Evolutionary conservation across 441 rosid species (phyloP), one percentile per base, ranked within the genome.

Genomic region (Jatropha multifida): DNA sequence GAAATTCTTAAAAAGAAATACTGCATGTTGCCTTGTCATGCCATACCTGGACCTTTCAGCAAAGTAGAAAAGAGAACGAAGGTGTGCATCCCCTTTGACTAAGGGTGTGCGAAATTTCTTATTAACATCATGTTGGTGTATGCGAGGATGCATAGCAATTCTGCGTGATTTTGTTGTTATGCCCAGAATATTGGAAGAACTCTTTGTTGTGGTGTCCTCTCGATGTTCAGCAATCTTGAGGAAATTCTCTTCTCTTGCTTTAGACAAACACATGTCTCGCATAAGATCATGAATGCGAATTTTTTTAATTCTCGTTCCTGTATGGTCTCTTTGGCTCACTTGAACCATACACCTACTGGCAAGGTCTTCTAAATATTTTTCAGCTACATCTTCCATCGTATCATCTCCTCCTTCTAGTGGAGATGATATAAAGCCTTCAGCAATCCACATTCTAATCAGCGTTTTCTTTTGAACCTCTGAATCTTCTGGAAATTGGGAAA

Each of bases 231-330:
- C 6, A 3, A 69, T 46, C 37, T 13, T 48, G 0, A 65, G 65
- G 38, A 75, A 79, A 7, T 71, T 66, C 58, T 71, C 79, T 11
- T 71, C 76, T 42, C 74, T 77, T 44, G 86, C 84, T 38, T 72
- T 82, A 32, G 62, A 74, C 52, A 83, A 7, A 71, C 82, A 83
- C 2, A 81, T 69, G 20, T 85, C 83, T 41, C 83, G 42, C 82
- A 77, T 77, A 26, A 85, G 78, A 55, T 85, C 84, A 68, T 82
- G 88, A 78, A 83, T 27, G 23, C 78, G 79, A 9, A 74, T 77
- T 10, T 71, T 79, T 68, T 56, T 63, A 0, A 78, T 58, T 0
- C 65, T 26, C 0, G 37, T 77, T 79, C 20, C 76, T 51, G 64
- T 49, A 44, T 26, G 76, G 11, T 76, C 79, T 49, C 62, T 76